Evolutionary conservation across 345 rosid species (phyloP).

Genomic region (Lumnitzera racemosa): DNA sequence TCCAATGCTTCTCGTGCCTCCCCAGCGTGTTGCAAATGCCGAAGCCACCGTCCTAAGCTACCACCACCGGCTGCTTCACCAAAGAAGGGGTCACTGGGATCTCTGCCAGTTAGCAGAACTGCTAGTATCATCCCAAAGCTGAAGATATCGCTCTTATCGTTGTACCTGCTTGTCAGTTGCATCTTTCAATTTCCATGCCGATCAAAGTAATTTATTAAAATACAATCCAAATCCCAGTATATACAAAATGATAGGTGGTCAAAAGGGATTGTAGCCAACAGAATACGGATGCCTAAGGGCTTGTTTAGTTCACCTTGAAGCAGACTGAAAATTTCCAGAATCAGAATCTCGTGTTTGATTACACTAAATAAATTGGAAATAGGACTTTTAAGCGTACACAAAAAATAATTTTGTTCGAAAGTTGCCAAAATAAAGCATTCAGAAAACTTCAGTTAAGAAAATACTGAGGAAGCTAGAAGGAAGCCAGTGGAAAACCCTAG

Average conservation of each 20-base stretch:
- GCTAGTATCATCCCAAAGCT: slow-evolving; percentile 95
- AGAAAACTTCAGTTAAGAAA: no score
- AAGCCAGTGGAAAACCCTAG: no score
- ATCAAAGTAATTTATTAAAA: neutral
- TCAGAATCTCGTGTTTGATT: no score
- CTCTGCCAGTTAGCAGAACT: slow-evolving; percentile 73
- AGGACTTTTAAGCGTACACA: no score
- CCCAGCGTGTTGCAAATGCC: slow-evolving; percentile 77
- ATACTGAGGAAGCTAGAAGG: no score
- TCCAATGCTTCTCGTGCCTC: slow-evolving; percentile 82
- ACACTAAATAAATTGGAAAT: no score
- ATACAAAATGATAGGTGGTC: neutral
- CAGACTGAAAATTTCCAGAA: no score
- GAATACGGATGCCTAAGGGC: no score
- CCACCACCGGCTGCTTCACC: slow-evolving; percentile 52
- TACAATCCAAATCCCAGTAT: neutral
- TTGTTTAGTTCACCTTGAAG: no score
- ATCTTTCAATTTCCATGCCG: neutral
- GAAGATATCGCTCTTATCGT: slow-evolving; percentile 80
- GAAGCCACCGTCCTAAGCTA: slow-evolving; percentile 74
- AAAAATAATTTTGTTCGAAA: no score
- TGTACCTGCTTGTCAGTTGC: slow-evolving; percentile 39
- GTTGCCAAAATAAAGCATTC: no score
- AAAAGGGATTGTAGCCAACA: no score
- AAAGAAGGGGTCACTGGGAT: slow-evolving; percentile 60